Evolutionary conservation across 768 basidiomycete genomes (phyloP).

Genomic region (Phaeolepiota aurea): DNA sequence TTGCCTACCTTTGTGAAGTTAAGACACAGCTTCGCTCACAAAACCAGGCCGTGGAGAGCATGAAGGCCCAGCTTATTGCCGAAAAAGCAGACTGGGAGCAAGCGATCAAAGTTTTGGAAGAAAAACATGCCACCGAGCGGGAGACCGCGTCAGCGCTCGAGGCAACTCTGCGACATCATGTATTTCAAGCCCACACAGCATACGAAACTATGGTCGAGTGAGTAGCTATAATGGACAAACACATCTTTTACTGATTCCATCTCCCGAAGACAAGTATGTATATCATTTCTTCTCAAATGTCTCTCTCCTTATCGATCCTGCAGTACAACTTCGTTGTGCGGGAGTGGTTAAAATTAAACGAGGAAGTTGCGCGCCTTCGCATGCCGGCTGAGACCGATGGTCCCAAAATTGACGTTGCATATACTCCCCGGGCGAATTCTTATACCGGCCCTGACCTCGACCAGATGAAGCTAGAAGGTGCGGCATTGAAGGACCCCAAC

Average conservation of each 20-base stretch:
- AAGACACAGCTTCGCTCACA: conserved; percentile 28
- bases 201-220: conserved; percentile 32
- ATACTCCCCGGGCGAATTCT: conserved; percentile 7
- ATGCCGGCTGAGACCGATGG: not conserved
- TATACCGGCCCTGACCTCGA: conserved; percentile 20
- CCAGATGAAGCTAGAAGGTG: conserved; percentile 20
- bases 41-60: conserved; percentile 20
- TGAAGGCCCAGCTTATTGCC: conserved; percentile 22
- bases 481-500: conserved; percentile 22
- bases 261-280: conserved; percentile 22
- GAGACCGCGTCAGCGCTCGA: conserved; percentile 44
- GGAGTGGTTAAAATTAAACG: conserved; percentile 20
- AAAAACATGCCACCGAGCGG: conserved; percentile 37
- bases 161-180: conserved; percentile 45
- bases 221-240: conserved; percentile 14
- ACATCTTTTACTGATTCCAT: conserved; percentile 7
- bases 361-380: conserved; percentile 17
- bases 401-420: conserved; percentile 4
- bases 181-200: conserved; percentile 33
- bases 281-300: not conserved
- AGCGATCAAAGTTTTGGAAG: conserved; percentile 31
- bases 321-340: conserved; percentile 25
- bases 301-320: conserved; percentile 2
- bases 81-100: conserved; percentile 26
- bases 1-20: conserved; percentile 41